Conservation (phyloP, 1,284 basidiomycete genomes). For the Apiotrichum gamsii region DNA sequence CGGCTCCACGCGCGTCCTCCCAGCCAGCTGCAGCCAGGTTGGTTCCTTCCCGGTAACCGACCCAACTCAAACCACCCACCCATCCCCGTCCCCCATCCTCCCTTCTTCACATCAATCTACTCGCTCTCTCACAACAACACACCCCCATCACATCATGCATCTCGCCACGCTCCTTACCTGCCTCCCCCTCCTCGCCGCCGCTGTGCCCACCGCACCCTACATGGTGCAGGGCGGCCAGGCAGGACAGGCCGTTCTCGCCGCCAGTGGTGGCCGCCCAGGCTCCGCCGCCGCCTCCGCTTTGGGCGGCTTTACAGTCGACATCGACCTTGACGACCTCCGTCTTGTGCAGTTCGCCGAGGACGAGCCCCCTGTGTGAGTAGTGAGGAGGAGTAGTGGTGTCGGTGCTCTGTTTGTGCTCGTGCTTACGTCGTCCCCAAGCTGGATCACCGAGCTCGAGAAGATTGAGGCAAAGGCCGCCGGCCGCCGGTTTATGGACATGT, state of each 20-base stretch:
- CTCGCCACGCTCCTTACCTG: constrained; percentile 29
- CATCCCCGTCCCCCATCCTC: not conserved
- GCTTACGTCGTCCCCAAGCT: constrained; percentile 52
- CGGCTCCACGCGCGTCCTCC: too few species aligned
- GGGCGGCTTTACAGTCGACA: constrained; percentile 41
- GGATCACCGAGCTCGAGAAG: constrained; percentile 81
- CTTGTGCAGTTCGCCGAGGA: constrained; percentile 67
- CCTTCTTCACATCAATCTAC: not conserved
- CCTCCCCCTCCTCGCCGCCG: constrained; percentile 32
- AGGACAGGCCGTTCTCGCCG: constrained; percentile 1
- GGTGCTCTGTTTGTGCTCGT: too few species aligned
- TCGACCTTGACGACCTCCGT: constrained; percentile 65
- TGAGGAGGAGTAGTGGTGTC: too few species aligned
- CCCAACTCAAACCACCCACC: too few species aligned
- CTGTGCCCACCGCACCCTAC: constrained; percentile 24
- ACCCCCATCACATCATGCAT: constrained; percentile 24
- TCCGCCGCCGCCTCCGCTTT: not conserved
- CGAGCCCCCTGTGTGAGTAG: constrained; percentile 50
- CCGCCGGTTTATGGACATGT: constrained; percentile 77
- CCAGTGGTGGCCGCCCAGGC: constrained; percentile 2
- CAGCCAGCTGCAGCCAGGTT: too few species aligned
- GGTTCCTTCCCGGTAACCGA: too few species aligned
- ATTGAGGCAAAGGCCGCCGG: constrained; percentile 64
- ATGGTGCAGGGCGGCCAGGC: not conserved
- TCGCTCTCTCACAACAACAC: not conserved